Base-by-base conservation (phyloP, 805 yeast species). In the Ogataea paradorogensis region DNA sequence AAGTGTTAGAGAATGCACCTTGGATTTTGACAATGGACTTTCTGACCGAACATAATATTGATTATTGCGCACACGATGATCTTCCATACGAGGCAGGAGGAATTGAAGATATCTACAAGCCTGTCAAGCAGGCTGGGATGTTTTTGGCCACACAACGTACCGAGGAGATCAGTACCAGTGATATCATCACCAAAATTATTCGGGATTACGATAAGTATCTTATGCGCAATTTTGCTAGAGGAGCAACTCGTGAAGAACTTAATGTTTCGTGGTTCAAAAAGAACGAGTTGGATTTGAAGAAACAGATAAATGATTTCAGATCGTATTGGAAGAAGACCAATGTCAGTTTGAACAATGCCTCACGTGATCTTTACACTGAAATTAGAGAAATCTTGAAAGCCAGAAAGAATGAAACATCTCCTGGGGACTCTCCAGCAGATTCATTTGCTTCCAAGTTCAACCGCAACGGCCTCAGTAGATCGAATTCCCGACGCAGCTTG, bases 11-110 rank as follows among this genome's bases (percentile, higher is more conserved):
- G 21, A 71, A 86, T 61, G 96, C 97, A 2, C 99, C 99, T 10
- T 93, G 99, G 99, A 77, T 84, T 52, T 89, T 93, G 20, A 84
- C 89, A 2, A 78, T 88, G 39, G 88, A 83, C 31, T 93, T 93
- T 54, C 65, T 93, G 50, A 69, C 69, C 33, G 65, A 83, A 52
- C 96, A 93, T 64, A 69, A 80, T 39, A 88, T 93, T 51, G 99
- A 93, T 62, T 93, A 88, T 56, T 96, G 91, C 45, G 99, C 99
- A 2, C 99, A 93, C 63, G 99, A 93, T 66, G 98, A 93, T 63
- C 69, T 88, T 47, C 99, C 99, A 1, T 93, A 93, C 59, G 96
- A 86, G 1, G 80, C 91, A 16, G 80, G 79, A n/a, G 96, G 82
- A 45, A 73, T 80, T 27, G 96, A 86, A 60, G 99, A 93, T 61